These are phyloP conservation scores for Magnaporthiopsis rhizophila DNA, from an alignment of 2,329 filamentous ascomycete genomes.

Conservation along the genomic window DNA sequence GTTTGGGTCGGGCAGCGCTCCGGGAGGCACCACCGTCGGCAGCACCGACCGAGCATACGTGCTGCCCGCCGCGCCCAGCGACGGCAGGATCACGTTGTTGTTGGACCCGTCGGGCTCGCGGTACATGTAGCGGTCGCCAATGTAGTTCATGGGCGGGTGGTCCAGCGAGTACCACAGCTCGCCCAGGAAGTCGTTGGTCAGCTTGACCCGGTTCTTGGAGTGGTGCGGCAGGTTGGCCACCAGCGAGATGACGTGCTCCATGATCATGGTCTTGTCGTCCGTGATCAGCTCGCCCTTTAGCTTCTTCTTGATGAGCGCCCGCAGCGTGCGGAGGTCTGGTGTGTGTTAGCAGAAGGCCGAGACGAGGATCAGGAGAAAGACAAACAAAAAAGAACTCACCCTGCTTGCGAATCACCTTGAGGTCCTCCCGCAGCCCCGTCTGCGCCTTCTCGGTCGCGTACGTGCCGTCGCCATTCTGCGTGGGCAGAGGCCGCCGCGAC, in stretches of 20 bases:
- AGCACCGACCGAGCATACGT: slow-evolving; percentile 59
- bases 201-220: slow-evolving; percentile 51
- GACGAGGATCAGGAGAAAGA: no score
- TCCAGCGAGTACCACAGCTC: slow-evolving; percentile 65
- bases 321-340: slow-evolving; percentile 54
- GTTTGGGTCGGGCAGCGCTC: slow-evolving; percentile 59
- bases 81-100: slow-evolving; percentile 61
- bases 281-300: slow-evolving; percentile 52
- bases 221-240: slow-evolving; percentile 55
- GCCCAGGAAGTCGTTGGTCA: slow-evolving; percentile 61
- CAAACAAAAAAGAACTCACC: slow-evolving; percentile 23
- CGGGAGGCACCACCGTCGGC: slow-evolving; percentile 50
- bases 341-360: slow-evolving; percentile 10
- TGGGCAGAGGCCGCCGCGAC: slow-evolving; percentile 54
- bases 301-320: slow-evolving; percentile 53
- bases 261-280: slow-evolving; percentile 71
- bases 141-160: slow-evolving; percentile 61
- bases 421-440: slow-evolving; percentile 45
- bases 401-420: slow-evolving; percentile 44
- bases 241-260: slow-evolving; percentile 65
- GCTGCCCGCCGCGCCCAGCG: slow-evolving; percentile 58
- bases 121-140: slow-evolving; percentile 56
- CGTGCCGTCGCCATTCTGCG: slow-evolving; percentile 53
- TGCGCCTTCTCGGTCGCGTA: slow-evolving; percentile 42
- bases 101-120: slow-evolving; percentile 62